Evolutionary conservation across 345 rosid species (phyloP), one percentile per base, ranked within the genome.

Genomic region (Bretschneidera sinensis): DNA sequence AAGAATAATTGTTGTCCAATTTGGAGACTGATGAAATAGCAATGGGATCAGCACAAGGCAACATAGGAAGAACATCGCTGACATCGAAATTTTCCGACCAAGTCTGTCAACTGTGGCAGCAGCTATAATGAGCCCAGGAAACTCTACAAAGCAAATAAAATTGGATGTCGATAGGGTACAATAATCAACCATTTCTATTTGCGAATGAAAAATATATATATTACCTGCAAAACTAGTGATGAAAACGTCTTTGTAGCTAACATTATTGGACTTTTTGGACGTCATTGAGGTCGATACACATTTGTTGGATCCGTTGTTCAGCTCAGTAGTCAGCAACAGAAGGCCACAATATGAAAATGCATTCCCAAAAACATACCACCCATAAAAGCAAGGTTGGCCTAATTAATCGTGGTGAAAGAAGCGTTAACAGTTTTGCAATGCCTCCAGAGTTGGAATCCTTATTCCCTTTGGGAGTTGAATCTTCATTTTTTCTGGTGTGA

Each of bases 311-410:
- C 85, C 79, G 25, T 67, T 78, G 72, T 74, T 84, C 66, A 94
- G 81, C 74, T 94, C 95, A 11, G 95, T 85, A 57, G 99, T 94
- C 74, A 94, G 90, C 73, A 94, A 75, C 45, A 90, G 92, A 31
- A 94, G 73, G 15, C 97, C 97, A 28, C 90, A 94, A 60, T 94
- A 94, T 6, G 92, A 72, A 76, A 94, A 90, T 5, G 99, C 85
- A 65, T 88, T 94, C 55, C 97, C 97, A 59, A 94, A 86, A 70
- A 85, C n/a, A 94, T 5, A 86, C 88, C 20, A 72, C 61, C 99
- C 97, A 94, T 59, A 94, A 68, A 55, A 94, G 97, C 65, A 78
- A 60, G 57, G 96, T 94, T 60, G 96, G 70, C 73, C 72, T 84
- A 43, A 71, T 33, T 68, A 94, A 78, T 56, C 67, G 69, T 23